Base-by-base conservation (phyloP, 2,329 filamentous ascomycete species). In the Ceratocystis variospora region DNA sequence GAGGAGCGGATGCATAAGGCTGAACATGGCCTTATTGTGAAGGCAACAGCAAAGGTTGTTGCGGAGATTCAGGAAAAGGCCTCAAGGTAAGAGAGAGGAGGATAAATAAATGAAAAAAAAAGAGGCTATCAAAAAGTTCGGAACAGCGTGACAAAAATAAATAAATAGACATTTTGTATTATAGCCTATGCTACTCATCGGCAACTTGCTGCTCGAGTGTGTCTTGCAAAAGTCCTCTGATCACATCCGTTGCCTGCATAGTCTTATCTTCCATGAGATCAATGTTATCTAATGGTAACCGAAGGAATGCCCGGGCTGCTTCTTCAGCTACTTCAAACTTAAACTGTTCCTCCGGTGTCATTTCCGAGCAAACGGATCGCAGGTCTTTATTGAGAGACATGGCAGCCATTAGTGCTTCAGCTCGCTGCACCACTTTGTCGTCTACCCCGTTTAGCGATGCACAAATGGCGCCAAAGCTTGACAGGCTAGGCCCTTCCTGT, bases 391-490 rank as follows among this genome's bases (percentile, higher is more conserved):
- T 89, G 63, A 80, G 83, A 17, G 84, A 83, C 44, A 87, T 79
- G 17, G 94, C 77, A 5, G 83, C 74, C 25, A 87, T 83, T 45
- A 99, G 80, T 6, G 86, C 81, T 69, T 90, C 87, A 0, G 93
- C 91, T 66, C 92, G 83, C 17, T 87, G 77, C 5, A 96, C 81
- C 8, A 97, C 83, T 4, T 81, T 79, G 19, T 76, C 72, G 37
- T 90, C 86, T 15, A 99, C 85, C 0, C 92, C 92, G 71, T 96
- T 96, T 74, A 96, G 83, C 2, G 86, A 85, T 33, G 94, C 94
- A 72, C 94, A 97, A 75, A 83, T 82, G 33, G 86, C 89, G 0
- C 94, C 94, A 72, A 96, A 95, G 72, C 91, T 96, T 15, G 88
- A 87, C 6, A 79, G 84, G 70, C 87, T 93, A 66, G 86, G 81